Evolutionary conservation across 2,329 filamentous ascomycete genomes (phyloP).

Genomic region (Ciborinia camelliae): DNA sequence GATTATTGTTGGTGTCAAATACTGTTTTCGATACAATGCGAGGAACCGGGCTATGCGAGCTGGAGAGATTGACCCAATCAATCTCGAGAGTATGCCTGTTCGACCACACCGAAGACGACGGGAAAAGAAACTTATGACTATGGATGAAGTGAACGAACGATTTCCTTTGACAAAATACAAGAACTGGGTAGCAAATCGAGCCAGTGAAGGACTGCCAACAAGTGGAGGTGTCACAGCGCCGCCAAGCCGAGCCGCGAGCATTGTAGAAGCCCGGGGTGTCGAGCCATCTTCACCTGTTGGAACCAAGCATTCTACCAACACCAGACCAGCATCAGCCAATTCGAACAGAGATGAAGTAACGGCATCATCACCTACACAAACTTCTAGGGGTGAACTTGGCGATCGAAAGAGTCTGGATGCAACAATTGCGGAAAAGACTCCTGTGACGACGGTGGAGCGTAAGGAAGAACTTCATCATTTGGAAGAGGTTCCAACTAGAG

Average conservation of each 20-base stretch:
- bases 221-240: constrained; percentile 77
- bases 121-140: constrained; percentile 98
- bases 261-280: constrained; percentile 63
- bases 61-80: constrained; percentile 83
- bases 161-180: constrained; percentile 98
- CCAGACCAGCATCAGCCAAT: constrained; percentile 27
- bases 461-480: constrained; percentile 30
- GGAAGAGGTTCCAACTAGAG: constrained; percentile 33
- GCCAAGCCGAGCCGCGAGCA: constrained; percentile 67
- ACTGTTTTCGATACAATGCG: constrained; percentile 98
- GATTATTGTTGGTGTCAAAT: constrained; percentile 99
- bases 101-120: constrained; percentile 79
- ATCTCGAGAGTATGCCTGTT: constrained; percentile 74
- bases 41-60: constrained; percentile 76
- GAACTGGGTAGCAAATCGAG: constrained; percentile 80
- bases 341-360: constrained; percentile 26
- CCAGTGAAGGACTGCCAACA: constrained; percentile 77
- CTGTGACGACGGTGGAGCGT: constrained; percentile 22
- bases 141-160: constrained; percentile 97
- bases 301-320: constrained; percentile 39
- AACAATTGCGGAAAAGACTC: constrained; percentile 25
- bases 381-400: constrained; percentile 14
- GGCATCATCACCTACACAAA: constrained; percentile 22
- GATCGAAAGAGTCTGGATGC: constrained; percentile 27
- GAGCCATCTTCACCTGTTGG: constrained; percentile 41